Percentiles rank a stretch among this genome's conserved stretches.
phyloP scores from a whole-genome alignment of 2,329 filamentous ascomycete genomes.

The Fusarium hostae region DNA sequence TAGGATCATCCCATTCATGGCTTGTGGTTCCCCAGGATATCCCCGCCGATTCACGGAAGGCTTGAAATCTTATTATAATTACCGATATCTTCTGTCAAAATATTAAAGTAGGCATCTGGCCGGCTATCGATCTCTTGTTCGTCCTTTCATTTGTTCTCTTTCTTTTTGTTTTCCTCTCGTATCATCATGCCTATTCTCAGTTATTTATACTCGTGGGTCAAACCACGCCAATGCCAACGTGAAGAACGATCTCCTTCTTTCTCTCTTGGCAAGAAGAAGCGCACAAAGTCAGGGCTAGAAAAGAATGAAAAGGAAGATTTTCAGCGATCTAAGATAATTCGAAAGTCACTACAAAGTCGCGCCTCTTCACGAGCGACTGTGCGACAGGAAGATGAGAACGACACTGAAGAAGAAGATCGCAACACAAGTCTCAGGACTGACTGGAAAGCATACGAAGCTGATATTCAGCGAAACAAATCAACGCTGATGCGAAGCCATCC shows the following conservation, averaged over 20 bases:
- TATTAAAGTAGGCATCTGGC: neutral
- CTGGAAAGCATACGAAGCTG: constrained; percentile 56
- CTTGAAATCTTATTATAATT: constrained; percentile 19
- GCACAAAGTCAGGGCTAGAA: constrained; percentile 23
- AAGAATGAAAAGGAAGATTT: constrained; percentile 49
- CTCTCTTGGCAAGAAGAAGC: constrained; percentile 39
- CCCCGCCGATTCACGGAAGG: constrained; percentile 19
- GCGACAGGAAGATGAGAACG: constrained; percentile 20
- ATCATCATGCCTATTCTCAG: constrained; percentile 38
- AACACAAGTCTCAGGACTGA: constrained; percentile 44
- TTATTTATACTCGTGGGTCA: constrained; percentile 41
- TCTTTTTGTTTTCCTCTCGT: neutral
- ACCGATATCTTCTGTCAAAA: neutral
- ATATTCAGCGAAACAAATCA: constrained; percentile 45
- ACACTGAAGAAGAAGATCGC: constrained; percentile 36
- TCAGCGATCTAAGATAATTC: constrained; percentile 55
- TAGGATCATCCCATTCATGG: constrained; percentile 31
- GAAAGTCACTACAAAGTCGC: constrained; percentile 55
- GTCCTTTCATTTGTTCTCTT: constrained; percentile 6
- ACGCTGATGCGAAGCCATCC: constrained; percentile 47
- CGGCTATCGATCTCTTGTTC: neutral
- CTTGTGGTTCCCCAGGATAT: constrained; percentile 29
- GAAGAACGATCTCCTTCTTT: constrained; percentile 29
- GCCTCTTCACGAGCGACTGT: constrained; percentile 36
- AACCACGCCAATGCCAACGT: constrained; percentile 27